These are phyloP conservation scores for Phycomyces nitens DNA, from an alignment of 192 early-diverging fungal species.

Conservation along the genomic window DNA sequence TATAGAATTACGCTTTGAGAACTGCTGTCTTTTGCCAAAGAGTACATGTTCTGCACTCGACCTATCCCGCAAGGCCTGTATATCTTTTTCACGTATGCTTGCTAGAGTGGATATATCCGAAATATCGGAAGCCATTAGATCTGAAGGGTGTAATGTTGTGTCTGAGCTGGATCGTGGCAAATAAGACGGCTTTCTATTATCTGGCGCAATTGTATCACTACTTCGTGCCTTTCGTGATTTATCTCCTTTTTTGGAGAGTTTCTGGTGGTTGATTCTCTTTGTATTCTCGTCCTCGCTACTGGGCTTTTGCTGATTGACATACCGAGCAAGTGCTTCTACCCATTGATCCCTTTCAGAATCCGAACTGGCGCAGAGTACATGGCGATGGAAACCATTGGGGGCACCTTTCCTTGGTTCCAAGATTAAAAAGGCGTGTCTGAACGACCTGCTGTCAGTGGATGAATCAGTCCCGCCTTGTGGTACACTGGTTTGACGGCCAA, in stretches of 20 bases:
- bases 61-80: background rate
- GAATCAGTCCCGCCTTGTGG: slow-evolving; percentile 18
- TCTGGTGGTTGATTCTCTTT: background rate
- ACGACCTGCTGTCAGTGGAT: slow-evolving; percentile 21
- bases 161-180: slow-evolving; percentile 40
- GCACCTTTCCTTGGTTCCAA: slow-evolving; percentile 65
- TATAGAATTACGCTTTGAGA: background rate
- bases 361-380: slow-evolving; percentile 86
- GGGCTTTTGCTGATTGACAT: background rate
- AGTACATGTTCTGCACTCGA: background rate
- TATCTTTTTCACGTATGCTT: background rate
- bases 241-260: background rate
- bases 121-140: slow-evolving; percentile 34
- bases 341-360: slow-evolving; percentile 89
- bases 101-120: background rate
- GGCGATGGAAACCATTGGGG: slow-evolving; percentile 59
- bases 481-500: slow-evolving; percentile 49
- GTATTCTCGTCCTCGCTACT: background rate
- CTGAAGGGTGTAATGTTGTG: slow-evolving; percentile 69
- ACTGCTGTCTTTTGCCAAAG: background rate
- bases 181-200: slow-evolving; percentile 50
- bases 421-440: slow-evolving; percentile 81
- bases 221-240: background rate
- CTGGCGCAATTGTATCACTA: background rate
- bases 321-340: slow-evolving; percentile 62